Base-by-base conservation (phyloP, 495 filamentous ascomycete genomes). In the Arthonia radiata region DNA sequence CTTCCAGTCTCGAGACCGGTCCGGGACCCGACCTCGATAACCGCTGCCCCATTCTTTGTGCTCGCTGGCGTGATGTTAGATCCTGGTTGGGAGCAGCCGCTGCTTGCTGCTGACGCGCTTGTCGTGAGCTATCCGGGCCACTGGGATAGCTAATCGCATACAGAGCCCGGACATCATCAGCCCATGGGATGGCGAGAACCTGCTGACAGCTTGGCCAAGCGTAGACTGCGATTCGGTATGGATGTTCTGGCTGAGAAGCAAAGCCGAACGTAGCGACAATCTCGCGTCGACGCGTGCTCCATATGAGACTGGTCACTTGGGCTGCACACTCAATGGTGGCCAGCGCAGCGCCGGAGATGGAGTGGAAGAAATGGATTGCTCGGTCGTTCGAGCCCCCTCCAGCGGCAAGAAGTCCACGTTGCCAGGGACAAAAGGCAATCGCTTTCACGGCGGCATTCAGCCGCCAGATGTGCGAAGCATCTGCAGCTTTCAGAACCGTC, bases 361-460 rank as follows among this genome's bases (percentile, higher is more conserved):
- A 72, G 46, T 97, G 83, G 50, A 67, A 92, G 50, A 97, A 94
- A 49, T 93, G 86, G 27, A 97, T 92, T 39, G 75, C 71, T 34
- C 80, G 76, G 46, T 94, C 83, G 41, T 91, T 92, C 26, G 72
- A 74, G 12, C 86, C 86, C 15, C 86, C 86, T 1, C 86, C 86
- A 5, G 82, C 90, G 15, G 86, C 86, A 25, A 97, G 52, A 1
- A 97, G 54, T 11, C 74, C 73, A 17, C 70, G 63, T 30, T 81
- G 77, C 83, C 83, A 94, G 4, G 86, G 86, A 23, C 86, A 91
- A 49, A 94, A 94, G 6, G 86, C 86, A 33, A 94, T 82, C 13
- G 86, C 86, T 47, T 97, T 97, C 38, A 93, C 76, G 5, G 86
- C 86, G 1, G 86, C 83, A 9, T 69, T 62, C 47, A 94, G 79